phyloP scores from a whole-genome alignment of 768 basidiomycete genomes.

The Lactarius trivialis region DNA sequence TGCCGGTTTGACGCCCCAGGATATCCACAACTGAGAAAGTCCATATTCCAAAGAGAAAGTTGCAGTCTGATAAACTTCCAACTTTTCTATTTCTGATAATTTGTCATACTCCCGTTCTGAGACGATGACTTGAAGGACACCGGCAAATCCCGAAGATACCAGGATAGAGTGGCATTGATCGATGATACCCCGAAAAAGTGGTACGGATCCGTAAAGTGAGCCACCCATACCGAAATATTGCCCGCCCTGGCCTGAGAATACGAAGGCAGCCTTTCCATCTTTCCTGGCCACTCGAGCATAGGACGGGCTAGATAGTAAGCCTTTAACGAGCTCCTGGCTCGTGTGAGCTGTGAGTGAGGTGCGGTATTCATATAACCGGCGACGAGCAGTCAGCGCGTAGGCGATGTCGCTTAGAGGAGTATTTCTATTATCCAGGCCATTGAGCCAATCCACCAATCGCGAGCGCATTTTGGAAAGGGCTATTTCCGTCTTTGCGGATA shows the following conservation, averaged over 20 bases:
- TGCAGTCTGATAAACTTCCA: constrained; percentile 46
- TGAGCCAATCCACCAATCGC: constrained; percentile 45
- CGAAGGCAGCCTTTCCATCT: constrained; percentile 44
- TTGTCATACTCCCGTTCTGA: constrained; percentile 25
- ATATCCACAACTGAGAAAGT: constrained; percentile 56
- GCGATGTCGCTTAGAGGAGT: constrained; percentile 45
- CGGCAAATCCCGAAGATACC: constrained; percentile 41
- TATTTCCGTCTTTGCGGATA: constrained; percentile 51
- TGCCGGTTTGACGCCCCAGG: constrained; percentile 58
- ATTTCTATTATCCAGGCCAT: constrained; percentile 25
- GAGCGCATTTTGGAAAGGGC: constrained; percentile 44
- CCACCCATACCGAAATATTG: constrained; percentile 63
- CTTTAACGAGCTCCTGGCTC: constrained; percentile 41
- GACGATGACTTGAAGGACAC: constrained; percentile 37
- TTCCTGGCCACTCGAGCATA: constrained; percentile 31
- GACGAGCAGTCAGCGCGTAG: constrained; percentile 62
- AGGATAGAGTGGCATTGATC: constrained; percentile 55
- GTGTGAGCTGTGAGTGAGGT: constrained; percentile 42
- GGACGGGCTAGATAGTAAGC: constrained; percentile 33
- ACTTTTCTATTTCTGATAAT: constrained; percentile 31
- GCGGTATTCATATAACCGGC: constrained; percentile 49
- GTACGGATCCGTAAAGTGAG: constrained; percentile 44
- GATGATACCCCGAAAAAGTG: constrained; percentile 44
- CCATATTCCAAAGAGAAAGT: constrained; percentile 60
- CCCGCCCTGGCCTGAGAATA: constrained; percentile 70